Evolutionary conservation across 2,329 filamentous ascomycete species (phyloP).

Genomic region (Paraphoma sp.): DNA sequence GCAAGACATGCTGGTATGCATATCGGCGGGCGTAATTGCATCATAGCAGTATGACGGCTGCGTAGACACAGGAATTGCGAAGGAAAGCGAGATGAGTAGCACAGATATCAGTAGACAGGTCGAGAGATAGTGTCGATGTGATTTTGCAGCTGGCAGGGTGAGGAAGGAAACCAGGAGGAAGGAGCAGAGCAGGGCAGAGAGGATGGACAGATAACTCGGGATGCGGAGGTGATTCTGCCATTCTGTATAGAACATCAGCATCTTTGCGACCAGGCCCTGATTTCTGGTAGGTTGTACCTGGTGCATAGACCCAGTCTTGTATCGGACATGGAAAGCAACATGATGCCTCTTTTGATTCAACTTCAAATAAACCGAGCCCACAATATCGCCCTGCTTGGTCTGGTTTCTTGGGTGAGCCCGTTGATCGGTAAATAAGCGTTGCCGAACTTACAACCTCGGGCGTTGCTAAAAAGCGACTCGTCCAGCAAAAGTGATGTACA

Average conservation of each 20-base stretch:
- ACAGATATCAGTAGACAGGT: conserved; percentile 77
- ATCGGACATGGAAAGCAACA: conserved; percentile 89
- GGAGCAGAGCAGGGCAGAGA: conserved; percentile 70
- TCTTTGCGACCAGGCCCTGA: conserved; percentile 7
- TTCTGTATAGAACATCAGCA: conserved; percentile 16
- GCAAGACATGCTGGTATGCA: conserved; percentile 75
- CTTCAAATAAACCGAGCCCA: conserved; percentile 49
- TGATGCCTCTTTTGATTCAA: conserved; percentile 49
- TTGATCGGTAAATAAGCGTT: background rate
- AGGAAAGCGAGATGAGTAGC: conserved; percentile 80
- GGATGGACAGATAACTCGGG: conserved; percentile 80
- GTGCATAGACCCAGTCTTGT: conserved; percentile 72
- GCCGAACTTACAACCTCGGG: conserved; percentile 29
- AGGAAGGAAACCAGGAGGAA: conserved; percentile 80
- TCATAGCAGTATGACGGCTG: conserved; percentile 80
- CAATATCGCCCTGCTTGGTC: conserved; percentile 61
- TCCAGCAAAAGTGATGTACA: conserved; percentile 34
- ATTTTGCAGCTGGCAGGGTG: conserved; percentile 80
- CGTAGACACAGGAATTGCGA: conserved; percentile 79
- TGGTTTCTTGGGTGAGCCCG: conserved; percentile 24
- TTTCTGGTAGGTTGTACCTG: conserved; percentile 47
- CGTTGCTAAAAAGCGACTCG: conserved; percentile 19
- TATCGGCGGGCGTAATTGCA: conserved; percentile 83
- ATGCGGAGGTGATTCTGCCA: conserved; percentile 48
- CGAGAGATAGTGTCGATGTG: conserved; percentile 86